Evolutionary conservation across 2,329 filamentous ascomycete species (phyloP), one percentile per base, ranked within the genome.

Genomic region (Ophiostoma triangulosporum): DNA sequence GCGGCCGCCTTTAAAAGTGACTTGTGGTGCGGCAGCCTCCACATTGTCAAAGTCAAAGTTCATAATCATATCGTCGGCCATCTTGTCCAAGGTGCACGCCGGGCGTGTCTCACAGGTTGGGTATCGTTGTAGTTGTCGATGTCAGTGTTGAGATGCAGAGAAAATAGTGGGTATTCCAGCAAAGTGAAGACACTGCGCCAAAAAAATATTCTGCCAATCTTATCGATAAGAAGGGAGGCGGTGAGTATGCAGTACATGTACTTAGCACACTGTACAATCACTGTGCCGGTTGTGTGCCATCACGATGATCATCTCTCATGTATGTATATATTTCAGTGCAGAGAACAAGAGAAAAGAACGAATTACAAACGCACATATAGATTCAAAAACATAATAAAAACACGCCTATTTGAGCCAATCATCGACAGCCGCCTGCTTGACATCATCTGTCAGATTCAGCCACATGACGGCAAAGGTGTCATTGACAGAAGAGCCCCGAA

Each of bases 61-160:
- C 65, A 97, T 74, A 54, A 96, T 78, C 80, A 98, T 89, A 81
- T 95, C 87, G 73, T 97, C 90, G 51, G 87, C 87, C 90, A 97
- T 96, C 24, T 35, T 52, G 46, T 33, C 17, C 17, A 22, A 8
- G 12, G 45, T 31, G 36, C 36, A n/a, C 4, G 20, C 6, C 14
- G 20, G 22, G 22, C 15, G 31, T 20, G 15, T 24, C 22, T 24
- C n/a, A 27, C 45, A 43, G 15, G 26, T 46, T 26, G 22, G 27
- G 38, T 22, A 9, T 31, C n/a, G 36, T 9, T 40, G 31, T 29
- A 22, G 46, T n/a, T 50, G 52, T 38, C 17, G 46, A 26, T 35
- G 20, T 15, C 22, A 35, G 27, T n/a, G 15, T 15, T 12, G 20
- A 17, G 14, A 11, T 14, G 26, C 22, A 50, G 3, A 45, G 20